A percentile compares a stretch with the other conserved stretches of the same genome.
These are phyloP conservation scores for Tillandsia leiboldiana DNA, from an alignment of 176 grass and related monocot species.

Conservation along the genomic window DNA sequence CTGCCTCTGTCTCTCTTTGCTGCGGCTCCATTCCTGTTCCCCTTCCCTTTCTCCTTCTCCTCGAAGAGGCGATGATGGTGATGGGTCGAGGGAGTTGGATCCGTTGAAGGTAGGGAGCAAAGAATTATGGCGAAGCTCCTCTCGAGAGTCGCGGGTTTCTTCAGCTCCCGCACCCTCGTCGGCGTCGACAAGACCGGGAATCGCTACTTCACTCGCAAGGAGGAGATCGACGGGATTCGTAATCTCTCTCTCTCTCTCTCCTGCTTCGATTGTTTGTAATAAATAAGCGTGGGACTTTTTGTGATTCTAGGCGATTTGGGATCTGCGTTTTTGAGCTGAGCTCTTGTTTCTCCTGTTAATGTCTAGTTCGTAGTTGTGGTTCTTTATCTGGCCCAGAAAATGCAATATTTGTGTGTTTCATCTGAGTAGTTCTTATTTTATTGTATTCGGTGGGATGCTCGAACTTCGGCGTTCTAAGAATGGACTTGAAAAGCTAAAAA, in stretches of 20 bases:
- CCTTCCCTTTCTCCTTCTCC: too few species aligned
- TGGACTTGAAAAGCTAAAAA: too few species aligned
- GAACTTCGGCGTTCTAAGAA: too few species aligned
- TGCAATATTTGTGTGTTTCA: too few species aligned
- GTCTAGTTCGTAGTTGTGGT: too few species aligned
- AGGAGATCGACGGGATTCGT: constrained; percentile 68
- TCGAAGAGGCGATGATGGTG: background rate
- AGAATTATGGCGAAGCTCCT: constrained; percentile 59
- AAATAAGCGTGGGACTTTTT: background rate
- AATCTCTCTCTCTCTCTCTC: background rate
- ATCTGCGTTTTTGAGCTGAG: too few species aligned
- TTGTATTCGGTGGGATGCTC: too few species aligned
- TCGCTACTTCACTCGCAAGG: constrained; percentile 66
- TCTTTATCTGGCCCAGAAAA: too few species aligned
- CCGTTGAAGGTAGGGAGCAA: background rate
- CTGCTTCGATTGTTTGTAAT: background rate
- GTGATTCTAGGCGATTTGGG: background rate
- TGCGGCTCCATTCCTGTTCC: too few species aligned
- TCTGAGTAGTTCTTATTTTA: too few species aligned
- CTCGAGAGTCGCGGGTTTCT: constrained; percentile 51
- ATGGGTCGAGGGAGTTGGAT: background rate
- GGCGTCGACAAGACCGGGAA: constrained; percentile 75
- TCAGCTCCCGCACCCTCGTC: constrained; percentile 54
- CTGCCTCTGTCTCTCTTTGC: too few species aligned
- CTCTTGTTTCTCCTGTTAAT: too few species aligned